Base-by-base conservation (phyloP, 805 yeast species). In the Candida xiaguanensis region DNA sequence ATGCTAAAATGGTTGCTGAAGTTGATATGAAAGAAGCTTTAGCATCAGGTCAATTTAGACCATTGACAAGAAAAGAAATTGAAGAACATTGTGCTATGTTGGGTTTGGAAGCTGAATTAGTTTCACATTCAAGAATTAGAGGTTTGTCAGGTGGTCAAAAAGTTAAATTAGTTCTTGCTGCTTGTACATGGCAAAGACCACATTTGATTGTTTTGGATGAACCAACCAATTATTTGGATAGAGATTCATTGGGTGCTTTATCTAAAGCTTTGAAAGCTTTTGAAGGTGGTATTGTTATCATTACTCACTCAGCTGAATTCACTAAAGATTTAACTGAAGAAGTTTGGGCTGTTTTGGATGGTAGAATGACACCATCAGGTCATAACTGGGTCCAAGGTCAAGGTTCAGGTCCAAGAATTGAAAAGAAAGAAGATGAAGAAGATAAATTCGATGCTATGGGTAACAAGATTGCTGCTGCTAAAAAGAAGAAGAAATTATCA, bases 111-210 rank as follows among this genome's bases (percentile, higher is more conserved):
- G 82, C 98, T 63, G 99, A 93, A 80, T 83, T 93, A 75, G 99
- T 93, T 72, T 87, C 99, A 47, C 99, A 93, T 83, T 90, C 99
- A 58, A 91, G 97, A 81, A 93, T 93, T 74, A 90, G 97, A 81
- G 98, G 99, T 86, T 82, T 93, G 65, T 93, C 99, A 59, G 99
- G 99, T 85, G 99, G 99, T 80, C 99, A 93, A 82, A 93, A 93
- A 84, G 99, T 93, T 75, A 93, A 93, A 79, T 85, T 93, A 70
- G 99, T 93, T 64, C 78, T 93, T 64, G 99, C 99, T 74, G 99
- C 98, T 74, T 88, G 98, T 84, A 90, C 98, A 46, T 93, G 99
- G 99, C 97, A 91, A 80, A 91, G 98, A 82, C 99, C 99, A 68
- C 99, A 93, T 72, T 81, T 93, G 78, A 90, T 93, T 61, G 99